Base-by-base conservation (phyloP, 2,329 filamentous ascomycete species). In the Hansfordia pulvinata region DNA sequence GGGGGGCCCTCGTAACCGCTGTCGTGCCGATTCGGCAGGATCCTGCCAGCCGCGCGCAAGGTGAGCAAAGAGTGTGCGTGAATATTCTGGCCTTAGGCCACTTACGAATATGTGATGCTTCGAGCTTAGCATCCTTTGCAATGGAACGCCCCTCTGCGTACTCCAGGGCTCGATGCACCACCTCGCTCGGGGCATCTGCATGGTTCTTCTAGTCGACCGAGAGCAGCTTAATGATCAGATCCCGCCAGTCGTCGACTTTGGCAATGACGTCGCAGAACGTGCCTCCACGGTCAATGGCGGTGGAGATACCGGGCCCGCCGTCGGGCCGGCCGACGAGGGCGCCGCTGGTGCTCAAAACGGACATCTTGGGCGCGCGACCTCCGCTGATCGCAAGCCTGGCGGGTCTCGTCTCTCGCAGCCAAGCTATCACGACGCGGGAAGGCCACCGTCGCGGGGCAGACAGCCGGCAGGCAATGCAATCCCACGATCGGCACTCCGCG, bases 21-120 rank as follows among this genome's bases (percentile, higher is more conserved):
- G 77, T 83, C 2, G 78, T 84, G 10, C 78, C 78, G 66, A 83
- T 82, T 7, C 77, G 65, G 42, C 81, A 81, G 29, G 69, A 76
- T 43, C 75, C 74, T 46, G 75, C 68, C 10, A 13, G 30, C 25
- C 1, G 8, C 14, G 4, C 6, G 19, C 17, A 17, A 11, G 23
- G 14, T 36, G 25, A 32, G 31, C 16, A 27, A 17, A 12, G 11
- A 19, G 14, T 15, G 22, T 23, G n/a, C 10, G 9, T 9, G 0
- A 5, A 20, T 8, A 17, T 15, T 17, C 9, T 10, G 6, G 19
- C 17, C 5, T 12, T 14, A 9, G 4, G 11, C 8, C 3, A 23
- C 29, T 24, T 33, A 46, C 50, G 43, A 17, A 54, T 47, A 19
- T 41, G 25, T 6, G 48, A 49, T 8, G 42, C 48, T 23, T 49